Evolutionary conservation across 208 protist genomes (phyloP).

Genomic region (Crithidia sp.): DNA sequence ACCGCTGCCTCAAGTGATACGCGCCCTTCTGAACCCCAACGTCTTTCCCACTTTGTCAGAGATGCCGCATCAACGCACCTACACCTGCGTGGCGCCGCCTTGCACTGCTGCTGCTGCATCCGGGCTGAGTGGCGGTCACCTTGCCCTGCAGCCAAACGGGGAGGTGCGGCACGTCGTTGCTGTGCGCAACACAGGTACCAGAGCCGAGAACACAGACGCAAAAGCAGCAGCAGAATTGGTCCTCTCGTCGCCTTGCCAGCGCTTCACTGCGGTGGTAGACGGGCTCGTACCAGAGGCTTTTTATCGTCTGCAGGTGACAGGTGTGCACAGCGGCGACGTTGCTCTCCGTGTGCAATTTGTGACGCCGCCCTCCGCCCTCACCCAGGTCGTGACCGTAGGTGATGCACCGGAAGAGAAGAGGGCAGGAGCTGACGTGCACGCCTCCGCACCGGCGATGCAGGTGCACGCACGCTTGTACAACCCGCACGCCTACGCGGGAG

Average conservation of each 20-base stretch:
- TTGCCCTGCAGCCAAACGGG: constrained; percentile 8
- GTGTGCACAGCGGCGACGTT: constrained; percentile 1
- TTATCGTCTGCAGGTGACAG: constrained; percentile 25
- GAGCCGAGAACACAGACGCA: too few species aligned
- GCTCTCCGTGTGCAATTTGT: constrained; percentile 15
- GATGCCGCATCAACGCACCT: constrained; percentile 20
- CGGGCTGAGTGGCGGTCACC: neutral
- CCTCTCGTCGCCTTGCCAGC: neutral
- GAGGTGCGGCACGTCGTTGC: neutral
- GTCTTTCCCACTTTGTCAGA: neutral
- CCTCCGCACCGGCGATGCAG: neutral
- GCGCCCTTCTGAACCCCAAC: neutral
- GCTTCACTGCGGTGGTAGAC: constrained; percentile 12
- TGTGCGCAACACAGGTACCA: neutral
- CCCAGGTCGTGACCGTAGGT: constrained; percentile 10
- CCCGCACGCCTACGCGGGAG: constrained; percentile 11
- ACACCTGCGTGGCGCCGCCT: neutral
- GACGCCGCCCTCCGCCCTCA: constrained; percentile 14
- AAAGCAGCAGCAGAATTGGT: too few species aligned
- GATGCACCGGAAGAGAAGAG: neutral
- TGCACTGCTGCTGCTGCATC: neutral
- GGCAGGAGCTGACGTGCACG: neutral
- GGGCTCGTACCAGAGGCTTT: constrained; percentile 19
- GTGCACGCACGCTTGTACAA: constrained; percentile 16
- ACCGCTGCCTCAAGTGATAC: neutral